Base-by-base conservation (phyloP, 768 basidiomycete genomes). In the Kwoniella newhampshirensis region DNA sequence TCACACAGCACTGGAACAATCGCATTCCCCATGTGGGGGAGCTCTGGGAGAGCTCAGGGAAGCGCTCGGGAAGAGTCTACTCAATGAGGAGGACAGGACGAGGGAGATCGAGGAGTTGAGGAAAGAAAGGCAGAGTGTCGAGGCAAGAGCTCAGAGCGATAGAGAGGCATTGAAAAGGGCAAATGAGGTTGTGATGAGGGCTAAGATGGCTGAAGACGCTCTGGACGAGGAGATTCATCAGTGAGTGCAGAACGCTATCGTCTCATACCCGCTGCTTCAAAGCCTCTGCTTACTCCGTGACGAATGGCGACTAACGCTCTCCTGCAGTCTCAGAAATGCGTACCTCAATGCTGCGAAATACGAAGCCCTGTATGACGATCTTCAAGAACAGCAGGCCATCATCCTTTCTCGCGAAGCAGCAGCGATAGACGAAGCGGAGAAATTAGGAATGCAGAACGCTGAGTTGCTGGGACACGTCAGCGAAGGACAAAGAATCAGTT, bases 381-480 rank as follows among this genome's bases (percentile, higher is more conserved):
- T 91, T 11, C 74, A 82, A 17, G 82, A 86, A 17, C 82, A 88
- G 67, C 82, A 90, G 25, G 81, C 81, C 17, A 78, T 82, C 5
- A 81, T 93, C 9, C 76, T 86, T 17, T 82, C 83, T 12, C 81
- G 86, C 11, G 89, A 91, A 63, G 82, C 85, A 28, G 79, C 91
- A 32, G 88, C 89, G 6, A 86, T 91, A 67, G 85, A 85, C 39
- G 92, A 94, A 72, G 84, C 87, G 0, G 80, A 82, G 36, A 79
- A 81, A n/a, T 81, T 94, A 40, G 85, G 87, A 63, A 81, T 81
- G 67, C 87, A 90, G 78, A 93, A 93, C 62, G 87, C 89, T 0
- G 85, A 91, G 71, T 87, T 94, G 56, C 78, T 91, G 17, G 84
- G 89, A 0, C 91, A 93, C 70, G 81, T 82, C 30, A 92, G 93